Conservation (phyloP, 805 yeast species). For the Metschnikowia similis region DNA sequence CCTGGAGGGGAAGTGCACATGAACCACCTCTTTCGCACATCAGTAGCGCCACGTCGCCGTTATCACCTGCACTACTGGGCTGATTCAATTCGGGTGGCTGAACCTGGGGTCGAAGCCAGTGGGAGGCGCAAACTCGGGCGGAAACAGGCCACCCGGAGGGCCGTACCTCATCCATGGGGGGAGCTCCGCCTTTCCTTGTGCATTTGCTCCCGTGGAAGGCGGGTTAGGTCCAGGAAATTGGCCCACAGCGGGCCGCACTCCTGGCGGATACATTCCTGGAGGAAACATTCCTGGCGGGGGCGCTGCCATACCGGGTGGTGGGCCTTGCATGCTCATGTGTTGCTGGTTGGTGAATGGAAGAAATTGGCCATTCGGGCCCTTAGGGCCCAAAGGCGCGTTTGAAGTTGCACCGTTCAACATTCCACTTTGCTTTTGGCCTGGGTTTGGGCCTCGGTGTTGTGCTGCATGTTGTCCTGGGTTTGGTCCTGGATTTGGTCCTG, state of each 20-base stretch:
- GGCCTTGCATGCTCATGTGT: conserved; percentile 6
- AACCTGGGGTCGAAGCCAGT: conserved; percentile 6
- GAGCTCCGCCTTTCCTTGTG: conserved; percentile 3
- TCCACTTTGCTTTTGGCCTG: not conserved
- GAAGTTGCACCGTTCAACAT: not conserved
- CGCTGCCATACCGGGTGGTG: conserved; percentile 5
- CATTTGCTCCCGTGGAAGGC: not conserved
- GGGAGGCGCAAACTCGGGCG: conserved; percentile 10
- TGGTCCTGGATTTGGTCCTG: not conserved
- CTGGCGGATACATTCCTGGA: conserved; percentile 36
- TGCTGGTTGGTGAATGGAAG: conserved; percentile 3
- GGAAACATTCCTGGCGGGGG: conserved; percentile 21
- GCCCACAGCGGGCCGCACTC: conserved; percentile 18
- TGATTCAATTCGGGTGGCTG: not conserved
- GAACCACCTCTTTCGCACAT: no score
- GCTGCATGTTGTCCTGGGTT: not conserved
- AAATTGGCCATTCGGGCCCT: conserved; percentile 1
- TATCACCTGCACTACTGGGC: no score
- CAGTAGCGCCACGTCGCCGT: not conserved
- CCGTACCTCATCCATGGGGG: conserved; percentile 17
- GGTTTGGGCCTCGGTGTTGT: not conserved
- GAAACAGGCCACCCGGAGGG: conserved; percentile 7
- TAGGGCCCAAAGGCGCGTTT: not conserved
- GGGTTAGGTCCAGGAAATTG: conserved; percentile 5
- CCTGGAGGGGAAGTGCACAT: no score